Evolutionary conservation across 441 rosid species (phyloP), one percentile per base, ranked within the genome.

Genomic region (Pelargonium australe): DNA sequence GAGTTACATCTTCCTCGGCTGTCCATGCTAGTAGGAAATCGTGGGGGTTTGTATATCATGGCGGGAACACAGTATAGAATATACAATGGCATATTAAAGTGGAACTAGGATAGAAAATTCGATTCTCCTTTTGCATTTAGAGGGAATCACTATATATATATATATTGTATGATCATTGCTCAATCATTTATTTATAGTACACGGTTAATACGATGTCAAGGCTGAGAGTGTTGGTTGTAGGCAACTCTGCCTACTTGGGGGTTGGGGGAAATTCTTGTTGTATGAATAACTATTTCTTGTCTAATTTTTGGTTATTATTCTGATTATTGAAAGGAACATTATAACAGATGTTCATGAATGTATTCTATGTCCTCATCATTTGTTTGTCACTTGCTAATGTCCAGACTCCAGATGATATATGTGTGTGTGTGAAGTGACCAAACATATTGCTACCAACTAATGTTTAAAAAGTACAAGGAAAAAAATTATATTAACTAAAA

Each of bases 61-160:
- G 49, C 40, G 43, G 40, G 66, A 49, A 69, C 49, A 25, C 40
- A 8, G 34, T 67, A 49, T 20, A 60, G 77, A 49, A 63, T 65
- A 5, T 68, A 53, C 63, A 69, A 72, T 68, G 69, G 73, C 61
- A 20, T 31, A 41, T 63, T 44, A 67, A 45, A 63, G 71, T 65
- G 71, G 65, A 51, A 19, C 11, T 74, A 77, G 77, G 73, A 49
- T 63, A 73, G 68, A 78, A 71, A 51, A 37, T 43, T 45, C 43
- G 64, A n/a, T 65, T 67, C 76, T 70, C 80, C 60, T 66, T 67
- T 76, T 76, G 74, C 74, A 70, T 72, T 1, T 69, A 20, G 23
- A 20, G 41, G 69, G 67, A 72, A 14, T 14, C 17, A 25, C 31
- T 25, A 20, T 20, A 25, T 16, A 64, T 25, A 20, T 20, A 25